phyloP scores from a whole-genome alignment of 176 grass and related monocot genomes.

The Rhipidocladum racemiflorum region DNA sequence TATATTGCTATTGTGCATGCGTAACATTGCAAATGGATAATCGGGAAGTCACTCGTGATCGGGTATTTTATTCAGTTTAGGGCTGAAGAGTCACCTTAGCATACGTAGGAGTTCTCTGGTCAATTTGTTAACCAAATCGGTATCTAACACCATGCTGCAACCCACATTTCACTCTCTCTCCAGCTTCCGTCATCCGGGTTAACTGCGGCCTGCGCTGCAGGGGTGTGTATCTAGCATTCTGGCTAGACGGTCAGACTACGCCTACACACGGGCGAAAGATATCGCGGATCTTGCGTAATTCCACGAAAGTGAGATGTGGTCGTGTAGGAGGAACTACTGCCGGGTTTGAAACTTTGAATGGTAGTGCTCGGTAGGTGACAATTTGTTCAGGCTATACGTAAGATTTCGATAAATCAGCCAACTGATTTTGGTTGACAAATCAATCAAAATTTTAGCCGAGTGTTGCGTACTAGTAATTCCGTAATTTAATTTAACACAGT shows the following conservation, averaged over 20 bases:
- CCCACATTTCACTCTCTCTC: slow-evolving; percentile 27
- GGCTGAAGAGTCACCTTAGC: neutral
- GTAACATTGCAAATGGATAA: slow-evolving; percentile 8
- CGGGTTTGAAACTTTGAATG: neutral
- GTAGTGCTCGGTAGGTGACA: no score
- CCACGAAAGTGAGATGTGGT: neutral
- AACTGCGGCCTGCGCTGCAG: neutral
- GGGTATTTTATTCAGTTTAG: neutral
- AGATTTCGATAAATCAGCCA: no score
- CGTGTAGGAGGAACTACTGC: neutral
- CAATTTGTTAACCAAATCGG: neutral
- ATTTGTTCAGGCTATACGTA: no score
- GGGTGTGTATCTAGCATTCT: neutral
- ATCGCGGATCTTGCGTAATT: neutral
- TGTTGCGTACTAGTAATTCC: no score
- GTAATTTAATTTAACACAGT: no score
- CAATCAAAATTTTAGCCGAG: no score
- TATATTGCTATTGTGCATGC: neutral
- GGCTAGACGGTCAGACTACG: slow-evolving; percentile 11
- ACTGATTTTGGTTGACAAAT: no score
- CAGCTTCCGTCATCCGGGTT: slow-evolving; percentile 6
- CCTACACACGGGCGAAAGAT: neutral
- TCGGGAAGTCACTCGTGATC: neutral
- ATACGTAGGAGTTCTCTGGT: neutral
- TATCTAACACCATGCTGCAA: neutral